A percentile compares a stretch with the other conserved stretches of the same genome.
phyloP scores from a whole-genome alignment of 495 filamentous ascomycete genomes.

The Hyaloscypha hepaticicola region DNA sequence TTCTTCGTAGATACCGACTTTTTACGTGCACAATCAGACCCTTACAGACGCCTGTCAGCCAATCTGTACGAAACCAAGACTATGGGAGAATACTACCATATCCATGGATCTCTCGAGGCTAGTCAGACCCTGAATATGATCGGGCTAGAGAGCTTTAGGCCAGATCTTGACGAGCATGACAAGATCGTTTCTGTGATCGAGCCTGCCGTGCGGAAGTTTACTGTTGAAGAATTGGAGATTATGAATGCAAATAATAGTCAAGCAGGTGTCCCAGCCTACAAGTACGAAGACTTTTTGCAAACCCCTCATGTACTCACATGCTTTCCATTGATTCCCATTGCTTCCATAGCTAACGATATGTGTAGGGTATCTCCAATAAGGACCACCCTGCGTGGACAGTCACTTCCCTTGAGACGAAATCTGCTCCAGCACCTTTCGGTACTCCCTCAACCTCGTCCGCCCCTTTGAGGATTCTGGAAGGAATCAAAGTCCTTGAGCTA shows the following conservation, averaged over 20 bases:
- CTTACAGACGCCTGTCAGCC: constrained; percentile 72
- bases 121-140: constrained; percentile 67
- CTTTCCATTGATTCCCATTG: too few relatives aligned
- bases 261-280: constrained; percentile 64
- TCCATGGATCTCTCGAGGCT: constrained; percentile 74
- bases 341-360: constrained; percentile 20
- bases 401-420: constrained; percentile 40
- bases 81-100: constrained; percentile 66
- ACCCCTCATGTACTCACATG: constrained; percentile 64
- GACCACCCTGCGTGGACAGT: constrained; percentile 54
- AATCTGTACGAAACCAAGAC: constrained; percentile 71
- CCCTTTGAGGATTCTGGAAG: constrained; percentile 38
- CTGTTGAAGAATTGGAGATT: constrained; percentile 58
- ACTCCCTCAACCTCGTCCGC: constrained; percentile 20
- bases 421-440: constrained; percentile 55
- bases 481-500: constrained; percentile 61
- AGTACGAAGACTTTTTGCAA: constrained; percentile 59
- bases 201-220: constrained; percentile 59
- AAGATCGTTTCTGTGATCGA: constrained; percentile 67
- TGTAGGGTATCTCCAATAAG: constrained; percentile 44
- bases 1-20: constrained; percentile 61
- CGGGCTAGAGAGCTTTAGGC: constrained; percentile 59
- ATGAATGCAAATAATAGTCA: constrained; percentile 61
- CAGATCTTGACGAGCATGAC: constrained; percentile 62
- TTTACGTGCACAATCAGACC: constrained; percentile 63